Percentiles rank a stretch among this genome's conserved stretches.
phyloP scores from a whole-genome alignment of 2,329 filamentous ascomycete genomes.

The Trichoderma sp. region DNA sequence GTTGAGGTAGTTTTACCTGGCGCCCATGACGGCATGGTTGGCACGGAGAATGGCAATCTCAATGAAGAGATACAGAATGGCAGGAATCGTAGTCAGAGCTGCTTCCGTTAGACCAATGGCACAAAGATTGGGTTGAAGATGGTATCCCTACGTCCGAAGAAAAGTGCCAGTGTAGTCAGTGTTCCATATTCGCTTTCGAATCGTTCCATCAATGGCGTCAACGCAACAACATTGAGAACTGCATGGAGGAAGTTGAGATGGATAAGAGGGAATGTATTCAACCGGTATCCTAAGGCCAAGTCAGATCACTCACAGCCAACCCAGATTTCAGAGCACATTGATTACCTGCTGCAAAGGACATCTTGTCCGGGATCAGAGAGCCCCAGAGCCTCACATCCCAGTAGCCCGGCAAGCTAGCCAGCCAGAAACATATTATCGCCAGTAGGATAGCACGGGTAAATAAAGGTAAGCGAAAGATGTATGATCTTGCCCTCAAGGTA shows the following conservation, averaged over 20 bases:
- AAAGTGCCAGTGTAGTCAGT: conserved; percentile 79
- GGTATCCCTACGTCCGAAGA: conserved; percentile 77
- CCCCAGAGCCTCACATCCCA: conserved; percentile 78
- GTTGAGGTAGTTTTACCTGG: conserved; percentile 59
- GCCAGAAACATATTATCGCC: conserved; percentile 61
- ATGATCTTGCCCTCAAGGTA: conserved; percentile 71
- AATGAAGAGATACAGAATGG: conserved; percentile 73
- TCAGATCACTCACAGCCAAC: background rate
- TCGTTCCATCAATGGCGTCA: conserved; percentile 85
- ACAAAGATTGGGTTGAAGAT: background rate
- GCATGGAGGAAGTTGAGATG: conserved; percentile 80
- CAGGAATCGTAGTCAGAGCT: conserved; percentile 80
- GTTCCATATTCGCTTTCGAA: conserved; percentile 94
- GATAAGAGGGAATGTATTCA: conserved; percentile 89
- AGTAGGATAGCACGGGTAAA: conserved; percentile 72
- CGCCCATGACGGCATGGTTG: conserved; percentile 75
- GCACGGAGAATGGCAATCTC: conserved; percentile 69
- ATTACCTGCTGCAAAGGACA: conserved; percentile 66
- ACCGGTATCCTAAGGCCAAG: conserved; percentile 70
- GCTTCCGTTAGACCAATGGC: conserved; percentile 21
- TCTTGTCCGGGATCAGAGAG: conserved; percentile 71
- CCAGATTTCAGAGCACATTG: background rate
- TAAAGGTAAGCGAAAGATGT: conserved; percentile 79
- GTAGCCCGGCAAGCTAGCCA: conserved; percentile 63
- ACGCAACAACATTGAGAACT: conserved; percentile 72